A percentile compares a stretch with the other conserved stretches of the same genome.
These are phyloP conservation scores for Mollisia scopiformis DNA, from an alignment of 2,329 filamentous ascomycete species.

Conservation along the genomic window DNA sequence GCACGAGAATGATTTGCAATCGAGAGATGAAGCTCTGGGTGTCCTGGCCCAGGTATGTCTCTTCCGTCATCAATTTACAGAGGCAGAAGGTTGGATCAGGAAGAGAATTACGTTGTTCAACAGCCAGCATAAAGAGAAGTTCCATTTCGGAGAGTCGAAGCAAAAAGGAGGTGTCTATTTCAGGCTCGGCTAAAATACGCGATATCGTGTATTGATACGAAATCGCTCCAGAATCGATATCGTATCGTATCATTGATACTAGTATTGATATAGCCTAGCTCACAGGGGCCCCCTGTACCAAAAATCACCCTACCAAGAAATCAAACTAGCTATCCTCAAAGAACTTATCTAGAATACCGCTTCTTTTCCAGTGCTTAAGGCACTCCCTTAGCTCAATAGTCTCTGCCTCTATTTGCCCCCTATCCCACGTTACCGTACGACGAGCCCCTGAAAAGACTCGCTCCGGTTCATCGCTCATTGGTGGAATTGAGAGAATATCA, in stretches of 20 bases:
- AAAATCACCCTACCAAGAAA: too few species aligned
- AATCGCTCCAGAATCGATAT: too few species aligned
- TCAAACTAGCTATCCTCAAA: too few species aligned
- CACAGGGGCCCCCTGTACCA: too few species aligned
- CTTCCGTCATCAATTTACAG: neutral
- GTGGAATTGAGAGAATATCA: conserved; percentile 14
- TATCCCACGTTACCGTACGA: conserved; percentile 6
- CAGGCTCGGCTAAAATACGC: too few species aligned
- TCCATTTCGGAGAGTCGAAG: too few species aligned
- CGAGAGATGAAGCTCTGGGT: neutral
- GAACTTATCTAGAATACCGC: neutral
- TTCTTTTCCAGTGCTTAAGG: conserved; percentile 12
- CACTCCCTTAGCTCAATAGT: conserved; percentile 10
- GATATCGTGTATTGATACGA: too few species aligned
- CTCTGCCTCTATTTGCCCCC: neutral
- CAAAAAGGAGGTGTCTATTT: too few species aligned
- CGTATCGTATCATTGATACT: too few species aligned
- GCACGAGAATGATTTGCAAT: neutral
- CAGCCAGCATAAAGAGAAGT: too few species aligned
- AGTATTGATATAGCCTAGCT: too few species aligned
- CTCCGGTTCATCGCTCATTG: conserved; percentile 12
- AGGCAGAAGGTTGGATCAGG: neutral
- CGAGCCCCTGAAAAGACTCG: conserved; percentile 10
- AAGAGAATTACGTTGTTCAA: conserved; percentile 1
- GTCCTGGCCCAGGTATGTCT: neutral